phyloP scores from a whole-genome alignment of 1,284 basidiomycete genomes.

The Mycena sp. region DNA sequence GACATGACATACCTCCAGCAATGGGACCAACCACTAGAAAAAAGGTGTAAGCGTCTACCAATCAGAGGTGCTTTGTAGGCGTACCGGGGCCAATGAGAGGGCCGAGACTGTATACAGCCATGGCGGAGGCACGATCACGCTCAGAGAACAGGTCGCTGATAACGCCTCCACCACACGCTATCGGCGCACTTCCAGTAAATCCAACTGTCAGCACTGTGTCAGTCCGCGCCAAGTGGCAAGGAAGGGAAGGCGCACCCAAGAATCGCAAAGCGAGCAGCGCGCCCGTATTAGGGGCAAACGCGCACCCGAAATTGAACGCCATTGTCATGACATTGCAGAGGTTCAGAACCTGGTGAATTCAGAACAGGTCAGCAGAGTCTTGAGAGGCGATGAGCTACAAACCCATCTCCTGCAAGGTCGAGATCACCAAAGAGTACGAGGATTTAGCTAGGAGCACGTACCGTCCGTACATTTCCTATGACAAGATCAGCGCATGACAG shows the following conservation, averaged over 20 bases:
- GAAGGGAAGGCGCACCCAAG: slow-evolving; percentile 47
- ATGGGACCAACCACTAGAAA: slow-evolving; percentile 25
- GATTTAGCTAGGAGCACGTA: background rate
- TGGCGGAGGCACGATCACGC: slow-evolving; percentile 56
- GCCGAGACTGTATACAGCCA: slow-evolving; percentile 56
- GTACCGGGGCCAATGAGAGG: slow-evolving; percentile 49
- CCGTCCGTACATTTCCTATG: slow-evolving; percentile 59
- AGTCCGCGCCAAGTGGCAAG: background rate
- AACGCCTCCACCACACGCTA: slow-evolving; percentile 57
- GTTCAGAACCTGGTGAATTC: slow-evolving; percentile 56
- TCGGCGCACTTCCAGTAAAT: slow-evolving; percentile 54
- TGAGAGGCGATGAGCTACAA: background rate
- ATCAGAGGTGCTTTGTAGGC: background rate
- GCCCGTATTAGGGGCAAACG: slow-evolving; percentile 57
- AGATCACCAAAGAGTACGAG: background rate
- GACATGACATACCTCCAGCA: slow-evolving; percentile 11
- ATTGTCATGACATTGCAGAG: slow-evolving; percentile 63
- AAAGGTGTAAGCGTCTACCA: background rate
- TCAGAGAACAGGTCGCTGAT: slow-evolving; percentile 59
- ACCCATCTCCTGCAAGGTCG: slow-evolving; percentile 53
- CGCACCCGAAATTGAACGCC: slow-evolving; percentile 64
- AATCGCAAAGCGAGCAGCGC: slow-evolving; percentile 63
- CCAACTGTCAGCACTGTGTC: slow-evolving; percentile 44
- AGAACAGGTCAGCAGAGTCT: background rate
- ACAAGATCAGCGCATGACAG: background rate